These are phyloP conservation scores for Tuber melanosporum DNA, from an alignment of 495 filamentous ascomycete genomes.

Conservation along the genomic window DNA sequence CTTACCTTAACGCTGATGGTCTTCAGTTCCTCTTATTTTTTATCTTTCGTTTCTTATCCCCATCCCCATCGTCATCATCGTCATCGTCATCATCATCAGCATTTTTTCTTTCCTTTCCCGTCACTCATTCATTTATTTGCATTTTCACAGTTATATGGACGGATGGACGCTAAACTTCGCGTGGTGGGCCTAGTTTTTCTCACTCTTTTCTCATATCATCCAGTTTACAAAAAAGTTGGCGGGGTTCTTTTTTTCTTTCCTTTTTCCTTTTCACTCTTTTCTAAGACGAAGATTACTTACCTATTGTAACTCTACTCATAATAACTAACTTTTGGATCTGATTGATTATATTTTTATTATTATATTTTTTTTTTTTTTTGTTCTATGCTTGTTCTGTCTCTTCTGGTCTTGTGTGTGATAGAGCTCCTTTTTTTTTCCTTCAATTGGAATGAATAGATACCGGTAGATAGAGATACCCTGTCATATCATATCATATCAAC, in stretches of 20 bases:
- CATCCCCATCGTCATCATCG: not conserved
- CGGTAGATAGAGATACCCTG: not conserved
- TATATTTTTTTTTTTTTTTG: conserved; percentile 5
- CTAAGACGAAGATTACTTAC: conserved; percentile 15
- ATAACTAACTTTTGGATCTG: conserved; percentile 16
- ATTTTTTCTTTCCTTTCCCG: conserved; percentile 13
- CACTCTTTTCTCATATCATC: not conserved
- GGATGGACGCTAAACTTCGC: not conserved
- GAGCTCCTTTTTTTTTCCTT: conserved; percentile 2
- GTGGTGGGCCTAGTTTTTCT: not conserved
- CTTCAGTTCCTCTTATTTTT: not conserved
- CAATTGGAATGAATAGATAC: conserved; percentile 22
- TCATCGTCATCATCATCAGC: not conserved
- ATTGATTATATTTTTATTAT: conserved; percentile 20
- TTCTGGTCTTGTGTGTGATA: conserved; percentile 23
- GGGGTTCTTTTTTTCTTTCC: not conserved
- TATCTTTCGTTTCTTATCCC: not conserved
- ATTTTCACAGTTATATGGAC: not conserved
- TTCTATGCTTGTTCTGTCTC: conserved; percentile 20
- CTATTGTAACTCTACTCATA: conserved; percentile 14
- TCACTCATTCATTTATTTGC: conserved; percentile 34
- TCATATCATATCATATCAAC: conserved; percentile 3
- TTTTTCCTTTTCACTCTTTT: conserved; percentile 13
- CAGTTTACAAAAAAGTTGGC: not conserved
- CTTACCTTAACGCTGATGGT: not conserved